These are phyloP conservation scores for Colletotrichum scovillei DNA, from an alignment of 2,329 filamentous ascomycete species.

Conservation along the genomic window DNA sequence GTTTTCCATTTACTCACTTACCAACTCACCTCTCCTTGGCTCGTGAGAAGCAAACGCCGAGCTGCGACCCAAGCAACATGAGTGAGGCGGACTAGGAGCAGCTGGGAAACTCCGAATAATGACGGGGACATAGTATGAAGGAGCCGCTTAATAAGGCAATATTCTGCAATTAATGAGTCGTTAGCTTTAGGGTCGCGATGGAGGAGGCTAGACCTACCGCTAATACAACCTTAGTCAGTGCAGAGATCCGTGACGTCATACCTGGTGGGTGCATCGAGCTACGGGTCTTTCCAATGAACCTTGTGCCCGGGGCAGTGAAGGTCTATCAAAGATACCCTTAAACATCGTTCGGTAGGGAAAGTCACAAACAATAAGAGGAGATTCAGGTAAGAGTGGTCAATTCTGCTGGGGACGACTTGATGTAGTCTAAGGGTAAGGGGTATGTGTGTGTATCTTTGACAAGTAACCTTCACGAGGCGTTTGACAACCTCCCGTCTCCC, in stretches of 20 bases:
- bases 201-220: neutral
- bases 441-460: neutral
- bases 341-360: neutral
- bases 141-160: neutral
- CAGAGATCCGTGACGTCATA: constrained; percentile 2
- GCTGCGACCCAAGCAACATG: neutral
- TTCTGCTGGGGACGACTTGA: neutral
- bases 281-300: neutral
- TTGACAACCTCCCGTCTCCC: neutral
- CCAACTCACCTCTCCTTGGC: neutral
- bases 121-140: neutral
- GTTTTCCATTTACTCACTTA: neutral
- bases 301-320: neutral
- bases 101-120: neutral
- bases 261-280: neutral
- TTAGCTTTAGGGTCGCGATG: neutral
- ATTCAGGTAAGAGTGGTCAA: neutral
- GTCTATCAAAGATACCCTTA: neutral
- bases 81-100: neutral
- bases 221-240: neutral
- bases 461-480: neutral
- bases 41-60: neutral
- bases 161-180: neutral
- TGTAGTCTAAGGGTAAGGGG: neutral
- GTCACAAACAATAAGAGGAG: neutral